Evolutionary conservation across 345 rosid genomes (phyloP).

Genomic region (Gossypium mustelinum): DNA sequence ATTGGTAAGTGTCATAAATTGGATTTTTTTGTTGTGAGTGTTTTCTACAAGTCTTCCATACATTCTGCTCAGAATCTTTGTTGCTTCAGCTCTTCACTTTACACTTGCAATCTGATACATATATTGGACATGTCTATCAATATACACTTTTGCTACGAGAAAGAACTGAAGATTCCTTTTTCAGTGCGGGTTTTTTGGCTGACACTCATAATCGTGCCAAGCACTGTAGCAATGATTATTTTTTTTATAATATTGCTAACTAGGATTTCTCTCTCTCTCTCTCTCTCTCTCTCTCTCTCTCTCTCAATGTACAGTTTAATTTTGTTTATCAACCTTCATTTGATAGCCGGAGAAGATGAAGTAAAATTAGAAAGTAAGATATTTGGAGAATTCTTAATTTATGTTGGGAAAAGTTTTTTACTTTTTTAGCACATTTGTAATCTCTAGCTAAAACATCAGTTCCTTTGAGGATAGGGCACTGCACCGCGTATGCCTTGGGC

Average conservation of each 20-base stretch:
- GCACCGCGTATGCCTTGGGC: neutral
- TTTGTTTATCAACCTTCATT: neutral
- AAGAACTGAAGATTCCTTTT: neutral
- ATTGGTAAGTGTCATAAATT: slow-evolving; percentile 50
- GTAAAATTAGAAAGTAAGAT: neutral
- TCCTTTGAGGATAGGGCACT: neutral
- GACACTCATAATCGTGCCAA: neutral
- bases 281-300: neutral
- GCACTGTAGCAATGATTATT: neutral
- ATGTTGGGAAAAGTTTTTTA: neutral
- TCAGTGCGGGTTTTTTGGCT: neutral
- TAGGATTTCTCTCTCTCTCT: neutral
- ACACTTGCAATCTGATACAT: neutral
- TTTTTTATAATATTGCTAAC: neutral
- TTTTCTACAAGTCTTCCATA: neutral
- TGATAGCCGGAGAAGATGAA: neutral
- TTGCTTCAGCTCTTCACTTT: neutral
- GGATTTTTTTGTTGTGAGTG: neutral
- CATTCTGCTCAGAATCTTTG: neutral
- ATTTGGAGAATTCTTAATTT: neutral
- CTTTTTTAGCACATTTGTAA: neutral
- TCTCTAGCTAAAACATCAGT: neutral
- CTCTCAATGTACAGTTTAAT: neutral
- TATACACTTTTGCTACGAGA: neutral
- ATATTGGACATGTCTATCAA: neutral